Percentiles rank a stretch among this genome's conserved stretches.
Evolutionary conservation across 352 stramenopile species (phyloP).

Genomic region (Detonula confervacea): DNA sequence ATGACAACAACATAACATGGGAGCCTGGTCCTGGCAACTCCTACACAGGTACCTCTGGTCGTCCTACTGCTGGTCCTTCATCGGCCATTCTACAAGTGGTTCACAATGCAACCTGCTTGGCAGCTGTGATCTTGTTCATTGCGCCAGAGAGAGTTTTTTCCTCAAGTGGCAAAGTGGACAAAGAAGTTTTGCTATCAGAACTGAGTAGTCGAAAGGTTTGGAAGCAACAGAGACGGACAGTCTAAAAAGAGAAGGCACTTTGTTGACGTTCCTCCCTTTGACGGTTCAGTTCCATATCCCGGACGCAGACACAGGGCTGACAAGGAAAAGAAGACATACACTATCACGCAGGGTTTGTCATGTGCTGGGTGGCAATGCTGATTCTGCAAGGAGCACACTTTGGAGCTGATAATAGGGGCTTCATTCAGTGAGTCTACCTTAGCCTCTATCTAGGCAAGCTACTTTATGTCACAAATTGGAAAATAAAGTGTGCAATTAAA

Average conservation of each 20-base stretch:
- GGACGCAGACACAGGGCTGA: constrained; percentile 3
- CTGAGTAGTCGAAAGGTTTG: constrained; percentile 28
- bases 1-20: constrained; percentile 3
- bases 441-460: too few relatives aligned
- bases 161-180: constrained; percentile 4
- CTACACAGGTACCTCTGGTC: constrained; percentile 5
- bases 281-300: background rate
- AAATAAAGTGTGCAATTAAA: too few relatives aligned
- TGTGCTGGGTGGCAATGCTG: constrained; percentile 29
- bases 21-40: background rate
- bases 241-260: constrained; percentile 16
- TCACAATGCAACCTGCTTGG: background rate
- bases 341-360: constrained; percentile 27
- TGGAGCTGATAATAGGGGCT: too few relatives aligned
- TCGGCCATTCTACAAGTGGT: constrained; percentile 2
- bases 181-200: constrained; percentile 30
- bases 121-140: constrained; percentile 1
- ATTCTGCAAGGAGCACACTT: constrained; percentile 34
- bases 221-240: background rate
- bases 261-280: background rate
- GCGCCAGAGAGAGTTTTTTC: constrained; percentile 27
- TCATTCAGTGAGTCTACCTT: too few relatives aligned
- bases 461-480: too few relatives aligned
- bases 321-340: constrained; percentile 7
- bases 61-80: constrained; percentile 1